phyloP scores from a whole-genome alignment of 2,329 filamentous ascomycete species.

The Uncinocarpus reesii region DNA sequence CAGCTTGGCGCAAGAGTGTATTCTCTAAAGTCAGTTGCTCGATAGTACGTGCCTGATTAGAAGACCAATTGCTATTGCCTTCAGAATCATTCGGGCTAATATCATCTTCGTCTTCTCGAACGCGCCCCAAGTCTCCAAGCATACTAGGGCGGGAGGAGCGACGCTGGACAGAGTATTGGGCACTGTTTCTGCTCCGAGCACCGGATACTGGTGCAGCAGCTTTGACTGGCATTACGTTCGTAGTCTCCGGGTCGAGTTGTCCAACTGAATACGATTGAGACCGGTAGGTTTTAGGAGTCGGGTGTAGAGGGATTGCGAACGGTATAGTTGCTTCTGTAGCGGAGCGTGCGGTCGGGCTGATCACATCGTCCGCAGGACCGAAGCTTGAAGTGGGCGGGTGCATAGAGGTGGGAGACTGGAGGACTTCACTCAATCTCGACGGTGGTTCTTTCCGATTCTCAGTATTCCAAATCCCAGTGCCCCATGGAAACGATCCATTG shows the following conservation, averaged over 20 bases:
- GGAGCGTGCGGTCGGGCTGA: constrained; percentile 41
- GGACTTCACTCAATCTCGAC: constrained; percentile 60
- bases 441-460: constrained; percentile 66
- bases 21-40: constrained; percentile 41
- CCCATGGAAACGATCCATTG: constrained; percentile 53
- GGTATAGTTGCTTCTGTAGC: constrained; percentile 54
- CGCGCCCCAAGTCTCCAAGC: constrained; percentile 38
- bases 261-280: constrained; percentile 96
- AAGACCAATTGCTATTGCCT: constrained; percentile 28
- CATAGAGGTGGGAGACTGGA: constrained; percentile 62
- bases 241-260: constrained; percentile 62
- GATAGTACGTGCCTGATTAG: constrained; percentile 36
- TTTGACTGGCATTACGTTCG: constrained; percentile 28
- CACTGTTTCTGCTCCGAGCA: constrained; percentile 30
- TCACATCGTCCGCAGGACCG: constrained; percentile 43
- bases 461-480: constrained; percentile 71
- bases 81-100: constrained; percentile 33
- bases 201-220: constrained; percentile 22
- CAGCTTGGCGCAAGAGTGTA: constrained; percentile 38
- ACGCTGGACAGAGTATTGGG: constrained; percentile 62
- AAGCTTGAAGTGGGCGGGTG: constrained; percentile 41
- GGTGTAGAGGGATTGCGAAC: constrained; percentile 78
- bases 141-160: constrained; percentile 56
- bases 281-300: constrained; percentile 82
- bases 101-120: constrained; percentile 41